Evolutionary conservation across 306 rosid genomes (phyloP), one percentile per base, ranked within the genome.

Genomic region (Glycine tomentella): DNA sequence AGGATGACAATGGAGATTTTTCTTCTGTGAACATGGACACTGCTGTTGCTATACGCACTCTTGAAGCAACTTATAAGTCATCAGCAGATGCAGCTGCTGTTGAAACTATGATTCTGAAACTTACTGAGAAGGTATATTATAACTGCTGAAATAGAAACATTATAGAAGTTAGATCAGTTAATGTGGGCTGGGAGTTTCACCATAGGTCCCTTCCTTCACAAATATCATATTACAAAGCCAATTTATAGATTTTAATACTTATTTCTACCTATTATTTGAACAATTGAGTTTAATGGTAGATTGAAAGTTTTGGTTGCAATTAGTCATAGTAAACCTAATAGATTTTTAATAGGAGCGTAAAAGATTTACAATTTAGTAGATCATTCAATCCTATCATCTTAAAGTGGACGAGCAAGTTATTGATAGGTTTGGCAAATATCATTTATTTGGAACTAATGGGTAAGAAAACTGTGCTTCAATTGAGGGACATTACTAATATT

Each of bases 11-110:
- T 72, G 99, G 98, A 9, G 98, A 93, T 81, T 93, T 93, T 82
- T 93, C 99, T 79, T 81, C 99, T 0, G 99, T 96, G 79, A 96
- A 96, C 85, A 96, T 96, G 99, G 99, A 96, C 84, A 96, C 99
- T 31, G 98, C 99, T 67, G 99, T 96, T 75, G 99, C 99, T 49
- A 96, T 96, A 76, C 97, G 98, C 69, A 96, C 99, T 55, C 97
- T 96, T 68, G 98, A 96, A 89, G 98, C 99, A 42, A 96, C 99
- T 52, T 96, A 90, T 77, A 93, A 93, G 86, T 85, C 99, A 83
- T 96, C 99, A 31, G 93, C 93, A 31, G 99, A 93, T 85, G 98
- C 99, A 63, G 92, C 89, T 83, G 88, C 99, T 2, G 97, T 90
- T 83, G 99, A 96, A 91, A 90, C 92, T 69, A 92, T 90, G 97